Base-by-base conservation (phyloP, 2,329 filamentous ascomycete genomes). In the Trichoderma sp. region DNA sequence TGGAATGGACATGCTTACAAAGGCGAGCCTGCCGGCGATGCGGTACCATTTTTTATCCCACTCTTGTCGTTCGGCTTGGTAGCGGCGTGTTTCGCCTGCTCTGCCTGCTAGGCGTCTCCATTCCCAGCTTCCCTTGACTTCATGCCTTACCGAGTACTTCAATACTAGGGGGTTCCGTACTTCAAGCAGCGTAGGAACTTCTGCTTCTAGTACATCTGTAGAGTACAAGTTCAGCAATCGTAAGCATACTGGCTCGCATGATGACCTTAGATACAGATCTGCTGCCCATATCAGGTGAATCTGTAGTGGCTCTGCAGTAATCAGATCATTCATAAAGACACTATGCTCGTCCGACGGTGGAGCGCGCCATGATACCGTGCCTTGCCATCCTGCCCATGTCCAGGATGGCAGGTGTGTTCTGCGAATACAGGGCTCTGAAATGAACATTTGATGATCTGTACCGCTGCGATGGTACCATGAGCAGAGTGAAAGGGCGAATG, bases 301-400 rank as follows among this genome's bases (percentile, higher is more conserved):
- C 11, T 66, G 63, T 1, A 67, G 57, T 9, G 58, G 26, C 47
- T 70, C 66, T 3, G 56, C 36, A 1, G 51, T 62, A 3, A 72
- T 70, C 4, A 72, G 39, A 36, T 70, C 53, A 3, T 28, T 47
- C 71, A 70, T 70, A 12, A 72, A 61, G 32, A 63, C 64, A n/a
- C 58, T 57, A 21, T 72, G 65, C 58, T 57, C 66, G n/a, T 72
- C 71, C 9, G 71, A 70, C 4, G 71, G 71, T n/a, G 71, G 71
- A 21, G 71, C 71, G 6, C 66, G 65, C 71, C 71, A 72, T 7
- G 71, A 70, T 11, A 70, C 65, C 7, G 71, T 72, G 7, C 71
- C 71, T 26, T 62, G 56, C 71, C 71, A 72, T 6, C 71, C 71
- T 15, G 71, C 71, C 71, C 65, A 72, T 14, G 71, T 72, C 71